These are phyloP conservation scores for Torrubiella hemipterigena DNA, from an alignment of 2,329 filamentous ascomycete species.

Conservation along the genomic window DNA sequence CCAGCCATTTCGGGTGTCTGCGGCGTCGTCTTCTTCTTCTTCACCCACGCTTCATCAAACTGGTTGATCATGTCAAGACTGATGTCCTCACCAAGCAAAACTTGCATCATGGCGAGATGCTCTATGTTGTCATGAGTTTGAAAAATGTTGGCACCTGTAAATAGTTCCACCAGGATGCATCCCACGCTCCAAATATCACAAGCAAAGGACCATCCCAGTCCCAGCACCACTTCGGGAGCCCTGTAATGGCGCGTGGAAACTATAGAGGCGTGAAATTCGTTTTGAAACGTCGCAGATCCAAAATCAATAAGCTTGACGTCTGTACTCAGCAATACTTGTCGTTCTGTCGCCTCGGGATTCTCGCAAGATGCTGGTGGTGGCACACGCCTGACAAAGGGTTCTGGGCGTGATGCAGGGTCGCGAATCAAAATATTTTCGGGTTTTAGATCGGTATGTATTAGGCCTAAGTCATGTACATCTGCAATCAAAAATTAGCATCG, in stretches of 20 bases:
- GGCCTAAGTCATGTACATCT: slow-evolving; percentile 93
- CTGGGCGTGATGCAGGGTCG: slow-evolving; percentile 54
- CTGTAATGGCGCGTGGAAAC: slow-evolving; percentile 60
- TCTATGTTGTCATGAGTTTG: slow-evolving; percentile 64
- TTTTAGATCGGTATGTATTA: slow-evolving; percentile 81
- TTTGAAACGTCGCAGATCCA: slow-evolving; percentile 60
- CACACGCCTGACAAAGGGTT: slow-evolving; percentile 59
- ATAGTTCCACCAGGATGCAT: slow-evolving; percentile 62
- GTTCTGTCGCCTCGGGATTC: slow-evolving; percentile 48
- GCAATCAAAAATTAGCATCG: slow-evolving; percentile 8
- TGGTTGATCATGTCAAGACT: slow-evolving; percentile 45
- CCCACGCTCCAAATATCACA: slow-evolving; percentile 67
- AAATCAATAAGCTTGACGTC: slow-evolving; percentile 63
- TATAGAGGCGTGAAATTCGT: slow-evolving; percentile 61
- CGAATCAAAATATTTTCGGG: slow-evolving; percentile 60
- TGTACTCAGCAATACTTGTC: slow-evolving; percentile 53
- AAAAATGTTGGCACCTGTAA: slow-evolving; percentile 58
- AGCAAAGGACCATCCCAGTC: slow-evolving; percentile 58
- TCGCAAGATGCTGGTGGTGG: slow-evolving; percentile 52
- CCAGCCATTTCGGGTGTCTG: too few species aligned
- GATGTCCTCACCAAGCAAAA: slow-evolving; percentile 47
- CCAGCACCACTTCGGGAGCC: slow-evolving; percentile 59
- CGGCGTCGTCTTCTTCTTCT: too few species aligned
- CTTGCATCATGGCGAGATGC: slow-evolving; percentile 67
- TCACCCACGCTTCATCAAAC: slow-evolving; percentile 25